A percentile compares a stretch with the other conserved stretches of the same genome.
phyloP scores from a whole-genome alignment of 257 asterid species.

The Linderniella brevidens region DNA sequence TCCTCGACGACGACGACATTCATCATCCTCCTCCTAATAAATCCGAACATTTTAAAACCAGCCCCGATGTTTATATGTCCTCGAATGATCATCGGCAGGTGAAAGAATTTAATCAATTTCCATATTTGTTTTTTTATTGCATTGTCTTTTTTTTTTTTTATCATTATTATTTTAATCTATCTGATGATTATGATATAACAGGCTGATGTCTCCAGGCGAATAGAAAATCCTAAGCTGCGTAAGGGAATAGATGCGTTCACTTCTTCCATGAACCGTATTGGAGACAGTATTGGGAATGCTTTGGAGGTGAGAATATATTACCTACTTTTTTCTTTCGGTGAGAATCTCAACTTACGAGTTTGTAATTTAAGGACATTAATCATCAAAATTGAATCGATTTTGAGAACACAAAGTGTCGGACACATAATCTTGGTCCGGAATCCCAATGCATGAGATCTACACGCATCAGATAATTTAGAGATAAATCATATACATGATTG shows the following conservation, averaged over 20 bases:
- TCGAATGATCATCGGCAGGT: neutral
- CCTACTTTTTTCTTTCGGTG: no score
- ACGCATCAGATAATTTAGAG: neutral
- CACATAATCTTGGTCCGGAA: no score
- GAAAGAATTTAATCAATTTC: neutral
- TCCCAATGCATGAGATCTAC: no score
- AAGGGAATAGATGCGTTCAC: constrained; percentile 21
- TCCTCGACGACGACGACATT: constrained; percentile 24
- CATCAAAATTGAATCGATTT: no score
- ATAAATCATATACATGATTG: neutral
- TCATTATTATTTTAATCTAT: neutral
- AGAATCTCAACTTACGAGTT: no score
- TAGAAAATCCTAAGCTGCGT: constrained; percentile 35
- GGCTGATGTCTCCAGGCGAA: constrained; percentile 18
- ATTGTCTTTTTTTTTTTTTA: neutral
- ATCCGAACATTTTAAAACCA: constrained; percentile 2
- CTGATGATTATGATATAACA: no score
- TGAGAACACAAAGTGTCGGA: no score
- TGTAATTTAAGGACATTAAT: no score
- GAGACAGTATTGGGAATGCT: constrained; percentile 54
- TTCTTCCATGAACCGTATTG: constrained; percentile 44
- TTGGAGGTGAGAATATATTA: constrained; percentile 23
- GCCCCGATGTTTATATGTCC: neutral
- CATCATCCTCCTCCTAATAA: constrained; percentile 10
- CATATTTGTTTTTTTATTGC: neutral